Conservation (phyloP, 192 early-diverging fungal species). For the Chytriomyces sp. region DNA sequence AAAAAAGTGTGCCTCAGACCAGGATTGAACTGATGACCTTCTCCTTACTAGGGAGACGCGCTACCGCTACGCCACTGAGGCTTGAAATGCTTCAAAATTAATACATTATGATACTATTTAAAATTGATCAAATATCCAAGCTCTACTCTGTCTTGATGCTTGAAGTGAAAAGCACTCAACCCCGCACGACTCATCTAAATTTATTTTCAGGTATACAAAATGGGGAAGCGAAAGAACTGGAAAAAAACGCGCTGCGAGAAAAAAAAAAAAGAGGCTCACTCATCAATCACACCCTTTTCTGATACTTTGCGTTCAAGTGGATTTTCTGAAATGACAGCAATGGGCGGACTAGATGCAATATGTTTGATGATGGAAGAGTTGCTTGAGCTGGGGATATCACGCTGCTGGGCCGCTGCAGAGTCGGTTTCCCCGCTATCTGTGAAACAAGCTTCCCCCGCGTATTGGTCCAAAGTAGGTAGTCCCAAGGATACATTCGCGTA, state of each 20-base stretch:
- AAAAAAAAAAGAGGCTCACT: background rate
- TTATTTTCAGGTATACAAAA: background rate
- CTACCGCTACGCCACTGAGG: too few relatives aligned
- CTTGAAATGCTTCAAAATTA: too few relatives aligned
- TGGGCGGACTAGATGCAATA: background rate
- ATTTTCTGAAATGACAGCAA: background rate
- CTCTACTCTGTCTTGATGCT: too few relatives aligned
- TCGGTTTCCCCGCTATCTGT: background rate
- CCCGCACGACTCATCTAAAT: background rate
- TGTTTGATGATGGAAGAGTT: background rate
- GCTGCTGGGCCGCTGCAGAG: background rate
- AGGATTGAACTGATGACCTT: too few relatives aligned
- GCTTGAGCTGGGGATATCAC: background rate
- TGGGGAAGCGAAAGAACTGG: too few relatives aligned
- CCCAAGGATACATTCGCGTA: background rate
- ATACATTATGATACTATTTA: too few relatives aligned
- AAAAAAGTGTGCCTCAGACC: too few relatives aligned
- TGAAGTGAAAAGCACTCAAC: too few relatives aligned
- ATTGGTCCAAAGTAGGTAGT: background rate
- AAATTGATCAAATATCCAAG: too few relatives aligned
- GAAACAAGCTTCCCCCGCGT: background rate
- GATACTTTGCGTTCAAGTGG: conserved; percentile 1
- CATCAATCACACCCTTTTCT: background rate
- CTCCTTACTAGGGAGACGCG: too few relatives aligned
- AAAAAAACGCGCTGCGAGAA: background rate